phyloP scores from a whole-genome alignment of 306 rosid species.

The Parietaria judaica region DNA sequence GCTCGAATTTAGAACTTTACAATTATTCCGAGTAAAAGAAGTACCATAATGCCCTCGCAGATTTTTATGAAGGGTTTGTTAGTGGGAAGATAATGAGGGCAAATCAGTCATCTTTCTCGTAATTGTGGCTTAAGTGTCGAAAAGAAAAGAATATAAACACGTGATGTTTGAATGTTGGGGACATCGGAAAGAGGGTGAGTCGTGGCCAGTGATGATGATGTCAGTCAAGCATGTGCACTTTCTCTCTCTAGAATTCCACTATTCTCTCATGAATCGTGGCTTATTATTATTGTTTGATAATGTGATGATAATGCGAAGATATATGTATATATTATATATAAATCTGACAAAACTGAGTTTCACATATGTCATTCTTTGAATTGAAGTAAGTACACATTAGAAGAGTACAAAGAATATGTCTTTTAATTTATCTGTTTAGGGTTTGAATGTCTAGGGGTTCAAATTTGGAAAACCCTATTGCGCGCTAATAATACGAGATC shows the following conservation, averaged over 20 bases:
- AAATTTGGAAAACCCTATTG: not conserved
- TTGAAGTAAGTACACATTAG: not conserved
- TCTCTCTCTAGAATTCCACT: slow-evolving; percentile 4
- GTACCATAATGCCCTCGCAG: slow-evolving; percentile 11
- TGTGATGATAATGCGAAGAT: slow-evolving; percentile 17
- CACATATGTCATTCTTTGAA: slow-evolving; percentile 10
- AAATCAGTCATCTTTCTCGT: not conserved
- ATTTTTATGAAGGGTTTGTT: not conserved
- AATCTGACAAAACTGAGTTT: slow-evolving; percentile 27
- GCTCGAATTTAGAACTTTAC: slow-evolving; percentile 7
- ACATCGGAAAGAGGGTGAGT: slow-evolving; percentile 38
- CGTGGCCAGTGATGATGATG: slow-evolving; percentile 65
- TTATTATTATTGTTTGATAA: not conserved
- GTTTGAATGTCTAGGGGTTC: slow-evolving; percentile 11
- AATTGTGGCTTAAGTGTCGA: not conserved
- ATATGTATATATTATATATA: not conserved
- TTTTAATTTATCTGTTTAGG: not conserved
- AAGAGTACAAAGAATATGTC: slow-evolving; percentile 23
- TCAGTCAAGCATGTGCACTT: slow-evolving; percentile 46
- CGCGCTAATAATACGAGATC: not conserved
- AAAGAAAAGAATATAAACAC: slow-evolving; percentile 17
- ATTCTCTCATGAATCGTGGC: not conserved
- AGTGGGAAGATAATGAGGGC: not conserved
- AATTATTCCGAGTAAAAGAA: slow-evolving; percentile 3
- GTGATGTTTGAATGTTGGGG: slow-evolving; percentile 66